Conservation (phyloP, 1,284 basidiomycete genomes). For the Moesziomyces parantarcticus region DNA sequence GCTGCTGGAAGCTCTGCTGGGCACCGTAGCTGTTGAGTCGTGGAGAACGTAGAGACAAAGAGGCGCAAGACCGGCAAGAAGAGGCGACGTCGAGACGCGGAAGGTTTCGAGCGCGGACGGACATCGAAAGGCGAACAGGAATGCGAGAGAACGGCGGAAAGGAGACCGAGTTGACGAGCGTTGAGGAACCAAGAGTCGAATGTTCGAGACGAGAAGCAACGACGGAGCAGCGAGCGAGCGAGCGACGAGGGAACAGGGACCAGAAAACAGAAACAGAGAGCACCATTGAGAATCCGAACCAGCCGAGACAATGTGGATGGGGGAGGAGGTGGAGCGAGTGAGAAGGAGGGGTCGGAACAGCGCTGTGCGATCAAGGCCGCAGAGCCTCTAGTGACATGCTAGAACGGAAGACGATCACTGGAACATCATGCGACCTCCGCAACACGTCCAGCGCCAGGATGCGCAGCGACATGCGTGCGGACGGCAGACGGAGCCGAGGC, state of each 20-base stretch:
- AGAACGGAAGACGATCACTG: too few species aligned
- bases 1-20: slow-evolving; percentile 47
- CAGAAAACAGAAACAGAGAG: slow-evolving; percentile 13
- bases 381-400: too few species aligned
- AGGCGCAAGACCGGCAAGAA: slow-evolving; percentile 2
- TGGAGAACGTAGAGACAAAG: slow-evolving; percentile 6
- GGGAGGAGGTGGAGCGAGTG: neutral
- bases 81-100: slow-evolving; percentile 3
- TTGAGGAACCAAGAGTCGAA: slow-evolving; percentile 10
- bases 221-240: slow-evolving; percentile 5
- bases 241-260: neutral
- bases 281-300: slow-evolving; percentile 28
- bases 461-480: too few species aligned
- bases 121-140: neutral
- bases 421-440: too few species aligned
- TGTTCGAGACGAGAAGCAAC: slow-evolving; percentile 8
- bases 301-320: neutral
- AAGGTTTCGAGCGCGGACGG: neutral
- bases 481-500: slow-evolving; percentile 5
- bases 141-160: too few species aligned
- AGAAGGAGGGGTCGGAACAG: neutral
- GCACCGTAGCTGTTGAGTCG: slow-evolving; percentile 35
- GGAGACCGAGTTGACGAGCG: slow-evolving; percentile 4
- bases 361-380: too few species aligned
- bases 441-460: too few species aligned